These are phyloP conservation scores for Westerdykella aurantiaca DNA, from an alignment of 2,329 filamentous ascomycete genomes.

Conservation along the genomic window DNA sequence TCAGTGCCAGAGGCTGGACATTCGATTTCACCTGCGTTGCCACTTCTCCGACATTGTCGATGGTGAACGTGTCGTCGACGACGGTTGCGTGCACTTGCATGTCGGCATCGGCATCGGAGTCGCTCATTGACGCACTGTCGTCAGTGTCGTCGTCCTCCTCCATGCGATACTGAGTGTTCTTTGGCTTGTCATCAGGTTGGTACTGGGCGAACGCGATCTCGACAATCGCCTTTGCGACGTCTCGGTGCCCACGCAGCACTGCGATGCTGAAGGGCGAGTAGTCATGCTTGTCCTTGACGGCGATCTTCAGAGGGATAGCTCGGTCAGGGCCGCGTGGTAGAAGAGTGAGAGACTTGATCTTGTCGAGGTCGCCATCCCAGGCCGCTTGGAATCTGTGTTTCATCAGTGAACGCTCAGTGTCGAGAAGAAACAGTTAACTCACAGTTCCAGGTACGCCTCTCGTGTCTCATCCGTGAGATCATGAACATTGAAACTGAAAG, in stretches of 20 bases:
- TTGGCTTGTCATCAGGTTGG: slow-evolving; percentile 44
- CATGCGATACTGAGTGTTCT: slow-evolving; percentile 46
- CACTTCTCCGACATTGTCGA: slow-evolving; percentile 68
- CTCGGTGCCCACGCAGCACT: slow-evolving; percentile 58
- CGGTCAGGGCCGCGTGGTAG: slow-evolving; percentile 51
- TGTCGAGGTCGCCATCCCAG: slow-evolving; percentile 63
- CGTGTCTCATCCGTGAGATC: slow-evolving; percentile 50
- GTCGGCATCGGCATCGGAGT: slow-evolving; percentile 9
- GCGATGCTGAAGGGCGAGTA: slow-evolving; percentile 64
- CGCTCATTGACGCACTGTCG: slow-evolving; percentile 19
- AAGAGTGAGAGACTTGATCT: slow-evolving; percentile 60
- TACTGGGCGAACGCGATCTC: slow-evolving; percentile 68
- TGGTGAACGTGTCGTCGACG: slow-evolving; percentile 63
- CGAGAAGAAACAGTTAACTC: background rate
- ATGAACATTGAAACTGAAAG: slow-evolving; percentile 47
- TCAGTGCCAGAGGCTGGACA: slow-evolving; percentile 50
- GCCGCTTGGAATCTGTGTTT: slow-evolving; percentile 60
- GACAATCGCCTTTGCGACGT: slow-evolving; percentile 60
- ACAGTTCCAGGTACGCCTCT: slow-evolving; percentile 56
- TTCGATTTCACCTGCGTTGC: slow-evolving; percentile 63
- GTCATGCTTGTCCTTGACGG: slow-evolving; percentile 48
- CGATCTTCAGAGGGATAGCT: slow-evolving; percentile 54
- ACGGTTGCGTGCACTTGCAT: slow-evolving; percentile 46
- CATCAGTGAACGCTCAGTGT: slow-evolving; percentile 1
- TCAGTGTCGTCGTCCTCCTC: slow-evolving; percentile 37